Conservation (phyloP, 257 asterid species). For the Przewalskia tangutica region DNA sequence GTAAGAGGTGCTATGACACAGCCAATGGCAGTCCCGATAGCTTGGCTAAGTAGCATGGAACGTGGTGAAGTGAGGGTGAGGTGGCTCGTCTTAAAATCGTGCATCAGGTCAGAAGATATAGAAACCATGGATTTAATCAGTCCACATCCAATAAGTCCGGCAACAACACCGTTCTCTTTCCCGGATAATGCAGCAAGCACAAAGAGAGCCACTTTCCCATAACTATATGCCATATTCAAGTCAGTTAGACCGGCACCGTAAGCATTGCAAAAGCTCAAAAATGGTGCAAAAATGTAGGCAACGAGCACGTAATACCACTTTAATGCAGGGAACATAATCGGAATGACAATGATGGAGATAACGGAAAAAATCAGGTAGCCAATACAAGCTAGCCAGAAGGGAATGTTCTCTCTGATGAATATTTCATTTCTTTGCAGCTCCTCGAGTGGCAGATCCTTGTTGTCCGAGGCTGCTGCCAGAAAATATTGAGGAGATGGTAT, state of each 20-base stretch:
- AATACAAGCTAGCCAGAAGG: slow-evolving; percentile 45
- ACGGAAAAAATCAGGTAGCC: slow-evolving; percentile 50
- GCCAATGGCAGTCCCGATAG: slow-evolving; percentile 59
- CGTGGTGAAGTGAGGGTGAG: slow-evolving; percentile 69
- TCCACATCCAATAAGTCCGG: slow-evolving; percentile 71
- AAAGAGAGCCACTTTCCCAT: slow-evolving; percentile 70
- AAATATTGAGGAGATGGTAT: neutral
- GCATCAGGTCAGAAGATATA: slow-evolving; percentile 57
- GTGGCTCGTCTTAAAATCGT: slow-evolving; percentile 66
- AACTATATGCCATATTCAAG: slow-evolving; percentile 68
- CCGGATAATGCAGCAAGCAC: slow-evolving; percentile 47
- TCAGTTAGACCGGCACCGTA: slow-evolving; percentile 70
- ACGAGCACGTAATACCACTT: slow-evolving; percentile 53
- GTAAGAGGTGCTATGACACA: slow-evolving; percentile 63
- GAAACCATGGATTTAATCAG: slow-evolving; percentile 56
- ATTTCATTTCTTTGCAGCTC: slow-evolving; percentile 36
- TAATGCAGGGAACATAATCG: slow-evolving; percentile 61
- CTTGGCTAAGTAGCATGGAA: slow-evolving; percentile 61
- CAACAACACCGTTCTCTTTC: slow-evolving; percentile 50
- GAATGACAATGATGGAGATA: slow-evolving; percentile 44
- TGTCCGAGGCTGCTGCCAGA: slow-evolving; percentile 26
- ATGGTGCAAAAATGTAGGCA: slow-evolving; percentile 53
- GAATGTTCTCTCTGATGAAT: slow-evolving; percentile 54
- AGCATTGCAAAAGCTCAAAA: slow-evolving; percentile 67
- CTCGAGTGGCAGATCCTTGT: slow-evolving; percentile 15